phyloP scores from a whole-genome alignment of 345 rosid genomes.

The Heritiera fomes region DNA sequence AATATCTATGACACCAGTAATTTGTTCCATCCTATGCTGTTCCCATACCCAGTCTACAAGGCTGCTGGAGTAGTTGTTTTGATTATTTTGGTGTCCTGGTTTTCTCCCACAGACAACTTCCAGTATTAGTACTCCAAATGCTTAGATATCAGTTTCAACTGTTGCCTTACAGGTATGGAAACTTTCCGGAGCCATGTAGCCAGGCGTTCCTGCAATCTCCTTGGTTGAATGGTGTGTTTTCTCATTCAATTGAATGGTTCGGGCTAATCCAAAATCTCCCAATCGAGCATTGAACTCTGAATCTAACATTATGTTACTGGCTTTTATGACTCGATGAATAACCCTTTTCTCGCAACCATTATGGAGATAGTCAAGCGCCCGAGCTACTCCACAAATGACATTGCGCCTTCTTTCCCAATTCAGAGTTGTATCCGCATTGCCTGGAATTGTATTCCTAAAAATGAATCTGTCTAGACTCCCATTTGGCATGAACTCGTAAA shows the following conservation, averaged over 20 bases:
- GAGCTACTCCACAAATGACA: conserved; percentile 54
- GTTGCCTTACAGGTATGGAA: conserved; percentile 65
- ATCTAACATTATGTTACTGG: conserved; percentile 82
- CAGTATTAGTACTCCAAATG: conserved; percentile 65
- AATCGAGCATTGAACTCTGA: conserved; percentile 56
- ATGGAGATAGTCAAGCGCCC: conserved; percentile 72
- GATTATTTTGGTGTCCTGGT: conserved; percentile 38
- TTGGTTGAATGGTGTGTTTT: conserved; percentile 71
- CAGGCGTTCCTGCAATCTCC: conserved; percentile 72
- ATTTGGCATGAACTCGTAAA: conserved; percentile 70
- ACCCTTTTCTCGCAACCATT: conserved; percentile 64
- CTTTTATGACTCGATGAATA: conserved; percentile 70
- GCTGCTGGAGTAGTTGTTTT: conserved; percentile 44
- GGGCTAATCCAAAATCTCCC: conserved; percentile 81
- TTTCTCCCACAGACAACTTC: conserved; percentile 64
- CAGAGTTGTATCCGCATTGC: conserved; percentile 29
- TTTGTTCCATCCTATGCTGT: conserved; percentile 40
- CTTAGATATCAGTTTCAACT: conserved; percentile 62
- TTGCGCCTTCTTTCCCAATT: conserved; percentile 54
- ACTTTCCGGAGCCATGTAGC: conserved; percentile 89
- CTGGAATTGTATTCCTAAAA: conserved; percentile 30
- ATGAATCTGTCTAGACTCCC: conserved; percentile 69
- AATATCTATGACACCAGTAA: conserved; percentile 29
- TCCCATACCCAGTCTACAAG: conserved; percentile 81
- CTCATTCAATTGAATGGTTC: conserved; percentile 55